These are phyloP conservation scores for Talaromyces wortmannii DNA, from an alignment of 495 filamentous ascomycete genomes.

Conservation along the genomic window DNA sequence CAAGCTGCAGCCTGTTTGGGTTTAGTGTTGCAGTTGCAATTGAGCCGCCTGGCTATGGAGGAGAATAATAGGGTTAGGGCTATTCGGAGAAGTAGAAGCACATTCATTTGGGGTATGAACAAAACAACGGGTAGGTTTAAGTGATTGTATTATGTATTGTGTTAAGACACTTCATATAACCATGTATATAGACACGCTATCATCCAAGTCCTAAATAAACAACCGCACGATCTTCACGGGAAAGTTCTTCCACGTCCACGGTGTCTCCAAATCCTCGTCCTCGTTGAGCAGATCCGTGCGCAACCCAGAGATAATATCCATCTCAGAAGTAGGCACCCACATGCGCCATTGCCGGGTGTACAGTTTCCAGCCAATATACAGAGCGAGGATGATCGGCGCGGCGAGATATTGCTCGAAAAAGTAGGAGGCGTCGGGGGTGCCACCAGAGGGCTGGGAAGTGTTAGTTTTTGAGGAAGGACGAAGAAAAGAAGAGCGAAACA, in stretches of 20 bases:
- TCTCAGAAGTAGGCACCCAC: not conserved
- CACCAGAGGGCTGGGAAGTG: conserved; percentile 29
- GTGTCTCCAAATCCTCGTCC: not conserved
- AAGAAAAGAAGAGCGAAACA: conserved; percentile 9
- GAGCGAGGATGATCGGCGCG: conserved; percentile 46
- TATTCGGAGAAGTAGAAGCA: too few species aligned
- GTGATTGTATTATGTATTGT: too few species aligned
- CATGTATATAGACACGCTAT: too few species aligned
- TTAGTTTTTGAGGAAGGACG: not conserved
- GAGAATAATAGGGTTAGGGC: too few species aligned
- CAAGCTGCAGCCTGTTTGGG: too few species aligned
- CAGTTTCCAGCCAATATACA: conserved; percentile 28
- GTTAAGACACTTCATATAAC: too few species aligned
- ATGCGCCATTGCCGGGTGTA: conserved; percentile 6
- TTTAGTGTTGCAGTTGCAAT: too few species aligned
- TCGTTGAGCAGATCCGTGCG: not conserved
- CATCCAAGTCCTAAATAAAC: not conserved
- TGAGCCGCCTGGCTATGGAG: too few species aligned
- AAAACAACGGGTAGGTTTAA: too few species aligned
- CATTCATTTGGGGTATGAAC: too few species aligned
- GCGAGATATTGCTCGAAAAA: conserved; percentile 63
- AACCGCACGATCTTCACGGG: not conserved
- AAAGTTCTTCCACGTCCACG: not conserved
- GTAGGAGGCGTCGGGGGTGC: conserved; percentile 36
- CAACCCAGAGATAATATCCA: not conserved